Conservation (phyloP, 306 rosid genomes). For the Morella rubra region DNA sequence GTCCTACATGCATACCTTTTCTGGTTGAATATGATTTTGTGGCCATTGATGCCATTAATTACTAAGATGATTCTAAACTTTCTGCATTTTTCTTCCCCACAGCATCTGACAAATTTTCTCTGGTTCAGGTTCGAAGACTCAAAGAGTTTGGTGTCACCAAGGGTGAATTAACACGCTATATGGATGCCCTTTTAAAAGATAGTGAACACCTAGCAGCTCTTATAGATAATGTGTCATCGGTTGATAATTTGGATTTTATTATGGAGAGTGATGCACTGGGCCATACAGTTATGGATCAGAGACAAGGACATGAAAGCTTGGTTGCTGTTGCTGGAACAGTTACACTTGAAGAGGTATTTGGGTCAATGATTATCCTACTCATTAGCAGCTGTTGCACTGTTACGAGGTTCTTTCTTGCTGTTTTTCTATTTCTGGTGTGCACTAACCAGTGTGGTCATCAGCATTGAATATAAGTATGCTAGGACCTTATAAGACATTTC, state of each 20-base stretch:
- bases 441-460: not conserved
- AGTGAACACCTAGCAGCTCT: slow-evolving; percentile 98
- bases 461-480: not conserved
- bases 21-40: not conserved
- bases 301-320: slow-evolving; percentile 94
- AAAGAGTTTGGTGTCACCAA: slow-evolving; percentile 95
- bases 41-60: not conserved
- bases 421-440: not conserved
- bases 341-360: slow-evolving; percentile 87
- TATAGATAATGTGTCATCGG: slow-evolving; percentile 97
- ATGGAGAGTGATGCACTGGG: slow-evolving; percentile 99
- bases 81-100: slow-evolving; percentile 17
- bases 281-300: slow-evolving; percentile 96
- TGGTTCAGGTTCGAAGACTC: slow-evolving; percentile 84
- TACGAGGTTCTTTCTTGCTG: not conserved
- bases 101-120: slow-evolving; percentile 23
- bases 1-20: not conserved
- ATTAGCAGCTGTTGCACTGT: slow-evolving; percentile 13
- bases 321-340: slow-evolving; percentile 91
- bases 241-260: slow-evolving; percentile 97
- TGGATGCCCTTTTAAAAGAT: slow-evolving; percentile 92
- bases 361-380: not conserved
- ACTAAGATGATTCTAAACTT: slow-evolving; percentile 17
- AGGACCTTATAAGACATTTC: not conserved
- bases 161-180: slow-evolving; percentile 97